Conservation (phyloP, 2,329 filamentous ascomycete genomes). For the Penicillium sp. region DNA sequence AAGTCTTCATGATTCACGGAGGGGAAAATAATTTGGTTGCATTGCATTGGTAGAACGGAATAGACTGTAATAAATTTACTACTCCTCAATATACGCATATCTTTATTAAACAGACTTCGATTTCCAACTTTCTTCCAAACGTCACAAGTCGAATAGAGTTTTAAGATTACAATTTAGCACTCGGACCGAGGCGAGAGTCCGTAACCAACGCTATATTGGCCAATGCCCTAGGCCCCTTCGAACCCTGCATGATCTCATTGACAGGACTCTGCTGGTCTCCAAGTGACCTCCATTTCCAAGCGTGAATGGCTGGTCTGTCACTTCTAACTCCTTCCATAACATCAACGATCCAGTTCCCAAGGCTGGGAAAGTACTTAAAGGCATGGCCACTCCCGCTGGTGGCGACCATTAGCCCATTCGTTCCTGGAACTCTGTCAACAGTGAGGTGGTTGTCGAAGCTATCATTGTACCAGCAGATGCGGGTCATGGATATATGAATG, state of each 20-base stretch:
- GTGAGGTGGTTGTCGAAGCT: constrained; percentile 54
- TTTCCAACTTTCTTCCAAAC: no score
- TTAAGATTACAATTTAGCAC: neutral
- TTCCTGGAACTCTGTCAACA: constrained; percentile 49
- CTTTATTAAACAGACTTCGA: no score
- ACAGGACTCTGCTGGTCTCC: constrained; percentile 10
- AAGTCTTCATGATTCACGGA: neutral
- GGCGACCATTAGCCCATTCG: constrained; percentile 53
- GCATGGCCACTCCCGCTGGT: constrained; percentile 61
- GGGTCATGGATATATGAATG: constrained; percentile 40
- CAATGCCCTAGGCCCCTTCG: constrained; percentile 16
- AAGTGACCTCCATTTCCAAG: constrained; percentile 22
- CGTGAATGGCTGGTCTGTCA: constrained; percentile 22
- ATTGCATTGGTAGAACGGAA: neutral
- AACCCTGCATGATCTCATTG: constrained; percentile 23
- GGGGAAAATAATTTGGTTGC: neutral
- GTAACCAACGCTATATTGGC: constrained; percentile 14
- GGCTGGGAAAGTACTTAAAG: constrained; percentile 58
- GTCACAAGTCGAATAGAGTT: no score
- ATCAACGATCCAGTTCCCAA: constrained; percentile 54
- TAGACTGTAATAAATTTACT: neutral
- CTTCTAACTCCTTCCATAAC: constrained; percentile 41
- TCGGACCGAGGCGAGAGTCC: constrained; percentile 3
- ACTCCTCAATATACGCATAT: no score
- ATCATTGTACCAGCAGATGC: constrained; percentile 57